Base-by-base conservation (phyloP, 352 stramenopile species). In the Pythium plurisporium region DNA sequence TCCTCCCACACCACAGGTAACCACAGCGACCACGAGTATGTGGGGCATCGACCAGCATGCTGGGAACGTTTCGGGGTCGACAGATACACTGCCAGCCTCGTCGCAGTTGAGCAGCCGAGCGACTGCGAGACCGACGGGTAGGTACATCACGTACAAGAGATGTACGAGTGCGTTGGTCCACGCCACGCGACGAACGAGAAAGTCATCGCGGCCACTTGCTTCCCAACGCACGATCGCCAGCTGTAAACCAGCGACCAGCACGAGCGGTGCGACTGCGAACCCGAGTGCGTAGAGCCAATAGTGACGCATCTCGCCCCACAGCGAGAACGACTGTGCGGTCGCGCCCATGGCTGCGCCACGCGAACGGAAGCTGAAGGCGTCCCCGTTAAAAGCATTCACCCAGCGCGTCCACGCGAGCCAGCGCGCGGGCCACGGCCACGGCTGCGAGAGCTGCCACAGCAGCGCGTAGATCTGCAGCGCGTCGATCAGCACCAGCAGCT, bases 371-470 rank as follows among this genome's bases (percentile, higher is more conserved):
- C 72, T 86, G 31, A 87, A 73, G 2, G 67, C 34, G 53, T 90
- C 78, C 2, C 79, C 36, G 14, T 72, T 83, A 45, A 80, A 75
- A 26, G 63, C 68, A 55, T 86, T 86, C 0, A 56, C 51, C 76
- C 72, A 87, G 10, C 76, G 76, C 3, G 72, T 87, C 25, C 59
- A 56, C 5, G 26, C 15, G 40, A 87, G 70, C 78, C 80, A 88
- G 10, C 65, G 64, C 36, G 74, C 65, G 9, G 77, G 80, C 80
- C 78, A 88, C 33, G 80, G 80, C 80, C 80, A 90, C 34, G 78
- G 70, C 64, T 90, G 80, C n/a, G 80, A 83, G 38, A 90, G 64
- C 62, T 90, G 80, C 80, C 80, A 90, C 41, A 90, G 70, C 29
- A 90, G 72, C 26, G 67, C 80, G 47, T 76, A 90, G 59, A 88